Conservation (phyloP, 768 basidiomycete species). For the Kwoniella heveanensis region DNA sequence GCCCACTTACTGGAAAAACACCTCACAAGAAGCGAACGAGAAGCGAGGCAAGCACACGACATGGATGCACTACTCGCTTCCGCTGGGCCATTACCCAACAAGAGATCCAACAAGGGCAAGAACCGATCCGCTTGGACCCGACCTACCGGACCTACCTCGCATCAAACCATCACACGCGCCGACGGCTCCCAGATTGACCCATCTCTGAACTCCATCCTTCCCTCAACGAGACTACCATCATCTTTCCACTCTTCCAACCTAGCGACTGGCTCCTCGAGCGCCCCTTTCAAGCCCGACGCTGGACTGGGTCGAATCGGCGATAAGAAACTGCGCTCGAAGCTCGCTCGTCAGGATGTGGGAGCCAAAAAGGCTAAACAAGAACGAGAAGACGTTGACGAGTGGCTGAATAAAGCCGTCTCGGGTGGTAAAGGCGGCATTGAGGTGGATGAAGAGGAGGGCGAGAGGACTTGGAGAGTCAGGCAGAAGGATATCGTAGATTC, state of each 20-base stretch:
- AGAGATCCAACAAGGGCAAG: slow-evolving; percentile 13
- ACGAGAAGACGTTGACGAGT: slow-evolving; percentile 57
- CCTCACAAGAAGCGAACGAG: neutral
- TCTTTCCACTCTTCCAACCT: slow-evolving; percentile 66
- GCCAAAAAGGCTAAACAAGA: slow-evolving; percentile 61
- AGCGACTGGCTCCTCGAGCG: slow-evolving; percentile 57
- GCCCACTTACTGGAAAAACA: too few species aligned
- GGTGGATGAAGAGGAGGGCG: slow-evolving; percentile 71
- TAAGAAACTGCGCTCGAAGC: slow-evolving; percentile 72
- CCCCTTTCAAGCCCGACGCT: slow-evolving; percentile 49
- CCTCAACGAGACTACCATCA: slow-evolving; percentile 67
- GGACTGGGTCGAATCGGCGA: slow-evolving; percentile 64
- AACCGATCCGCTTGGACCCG: slow-evolving; percentile 7
- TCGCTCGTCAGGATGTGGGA: slow-evolving; percentile 63
- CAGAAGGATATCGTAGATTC: slow-evolving; percentile 71
- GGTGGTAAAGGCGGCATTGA: slow-evolving; percentile 70
- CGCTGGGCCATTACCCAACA: slow-evolving; percentile 21
- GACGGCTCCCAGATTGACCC: slow-evolving; percentile 57
- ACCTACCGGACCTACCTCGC: slow-evolving; percentile 23
- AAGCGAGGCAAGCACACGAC: neutral
- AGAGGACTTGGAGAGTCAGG: slow-evolving; percentile 82
- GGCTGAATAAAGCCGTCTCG: slow-evolving; percentile 62
- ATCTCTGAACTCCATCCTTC: slow-evolving; percentile 65
- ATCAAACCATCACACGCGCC: slow-evolving; percentile 52
- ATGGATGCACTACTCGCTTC: slow-evolving; percentile 28